phyloP scores from a whole-genome alignment of 2,329 filamentous ascomycete genomes.

The Calcarisporium arbuscula region DNA sequence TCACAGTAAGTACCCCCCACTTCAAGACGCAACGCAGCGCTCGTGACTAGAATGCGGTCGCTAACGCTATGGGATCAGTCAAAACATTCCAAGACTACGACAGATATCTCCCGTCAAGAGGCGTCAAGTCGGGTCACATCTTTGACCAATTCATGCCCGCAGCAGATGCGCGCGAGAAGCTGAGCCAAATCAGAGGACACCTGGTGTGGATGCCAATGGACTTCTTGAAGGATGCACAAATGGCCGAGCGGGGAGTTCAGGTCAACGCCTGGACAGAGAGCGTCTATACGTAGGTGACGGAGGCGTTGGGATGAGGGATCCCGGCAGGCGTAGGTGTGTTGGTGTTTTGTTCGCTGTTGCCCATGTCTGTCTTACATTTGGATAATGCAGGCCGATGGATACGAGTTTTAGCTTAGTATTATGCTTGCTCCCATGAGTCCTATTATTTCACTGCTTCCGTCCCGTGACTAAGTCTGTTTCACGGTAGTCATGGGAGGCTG shows the following conservation, averaged over 20 bases:
- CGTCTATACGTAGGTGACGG: conserved; percentile 59
- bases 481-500: too few relatives aligned
- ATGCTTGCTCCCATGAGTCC: too few relatives aligned
- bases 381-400: too few relatives aligned
- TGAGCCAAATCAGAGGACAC: conserved; percentile 79
- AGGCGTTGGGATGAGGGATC: not conserved
- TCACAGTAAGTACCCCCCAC: conserved; percentile 48
- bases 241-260: conserved; percentile 84
- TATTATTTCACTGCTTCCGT: too few relatives aligned
- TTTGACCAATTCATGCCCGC: conserved; percentile 73
- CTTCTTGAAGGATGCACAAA: conserved; percentile 75
- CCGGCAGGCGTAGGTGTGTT: not conserved
- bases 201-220: conserved; percentile 93
- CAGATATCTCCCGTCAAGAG: conserved; percentile 62
- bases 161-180: conserved; percentile 64
- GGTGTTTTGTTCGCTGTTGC: not conserved
- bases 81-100: conserved; percentile 90
- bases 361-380: too few relatives aligned
- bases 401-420: too few relatives aligned
- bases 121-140: conserved; percentile 77
- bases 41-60: too few relatives aligned
- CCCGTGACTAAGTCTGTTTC: too few relatives aligned
- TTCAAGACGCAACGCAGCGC: too few relatives aligned
- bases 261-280: conserved; percentile 85
- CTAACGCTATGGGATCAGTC: conserved; percentile 50